Percentiles rank a stretch among this genome's conserved stretches.
phyloP scores from a whole-genome alignment of 768 basidiomycete genomes.

The Psilocybe azurescens region DNA sequence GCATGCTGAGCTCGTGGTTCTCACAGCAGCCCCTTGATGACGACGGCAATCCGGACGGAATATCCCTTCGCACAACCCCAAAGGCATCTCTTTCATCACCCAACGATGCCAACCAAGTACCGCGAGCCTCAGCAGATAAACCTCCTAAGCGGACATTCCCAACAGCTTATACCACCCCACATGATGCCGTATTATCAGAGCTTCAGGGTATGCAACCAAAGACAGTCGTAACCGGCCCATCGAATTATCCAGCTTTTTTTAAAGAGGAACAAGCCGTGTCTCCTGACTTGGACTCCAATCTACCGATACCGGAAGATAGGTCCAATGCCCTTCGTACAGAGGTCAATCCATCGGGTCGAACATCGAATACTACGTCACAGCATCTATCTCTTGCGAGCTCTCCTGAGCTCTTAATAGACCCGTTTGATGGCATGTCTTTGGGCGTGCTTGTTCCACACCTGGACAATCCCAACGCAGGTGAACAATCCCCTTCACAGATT shows the following conservation, averaged over 20 bases:
- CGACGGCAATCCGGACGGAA: conserved; percentile 14
- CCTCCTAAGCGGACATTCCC: conserved; percentile 23
- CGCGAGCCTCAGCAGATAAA: conserved; percentile 25
- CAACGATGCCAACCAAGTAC: conserved; percentile 12
- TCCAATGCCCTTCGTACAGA: conserved; percentile 8
- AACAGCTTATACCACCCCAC: conserved; percentile 53
- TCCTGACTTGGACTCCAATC: conserved; percentile 13
- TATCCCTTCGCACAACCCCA: conserved; percentile 20
- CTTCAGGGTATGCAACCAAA: conserved; percentile 40
- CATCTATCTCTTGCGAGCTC: background rate
- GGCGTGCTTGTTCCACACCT: conserved; percentile 31
- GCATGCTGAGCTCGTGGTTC: conserved; percentile 32
- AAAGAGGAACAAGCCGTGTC: conserved; percentile 18
- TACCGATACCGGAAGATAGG: conserved; percentile 11
- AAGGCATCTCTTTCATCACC: conserved; percentile 27
- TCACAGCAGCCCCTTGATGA: conserved; percentile 21
- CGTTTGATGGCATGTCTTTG: conserved; percentile 34
- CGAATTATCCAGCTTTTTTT: conserved; percentile 16
- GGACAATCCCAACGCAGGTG: conserved; percentile 18
- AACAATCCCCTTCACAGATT: conserved; percentile 21
- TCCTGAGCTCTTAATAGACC: conserved; percentile 29
- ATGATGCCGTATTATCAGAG: conserved; percentile 66
- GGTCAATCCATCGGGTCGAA: background rate
- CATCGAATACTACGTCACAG: conserved; percentile 6
- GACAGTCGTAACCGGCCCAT: conserved; percentile 13